Base-by-base conservation (phyloP, 2,329 filamentous ascomycete genomes). In the Aspergillus versicolor region DNA sequence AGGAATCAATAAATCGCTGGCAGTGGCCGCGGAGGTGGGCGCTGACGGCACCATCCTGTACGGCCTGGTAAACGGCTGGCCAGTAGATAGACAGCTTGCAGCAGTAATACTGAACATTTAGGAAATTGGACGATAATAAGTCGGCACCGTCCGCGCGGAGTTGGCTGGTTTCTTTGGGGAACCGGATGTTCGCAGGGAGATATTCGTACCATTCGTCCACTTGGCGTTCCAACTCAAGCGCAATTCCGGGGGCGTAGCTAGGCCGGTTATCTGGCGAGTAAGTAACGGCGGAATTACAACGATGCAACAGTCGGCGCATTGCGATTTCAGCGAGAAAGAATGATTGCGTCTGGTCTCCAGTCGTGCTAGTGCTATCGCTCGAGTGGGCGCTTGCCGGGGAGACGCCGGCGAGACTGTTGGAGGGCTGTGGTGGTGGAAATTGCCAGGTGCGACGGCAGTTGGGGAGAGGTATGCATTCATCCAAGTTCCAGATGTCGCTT, bases 241-340 rank as follows among this genome's bases (percentile, higher is more conserved):
- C 69, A 30, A 73, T 62, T 30, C 63, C 57, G 5, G 70, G 68
- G 3, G 70, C 66, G 43, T 70, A 52, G 6, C 24, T 34, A 11
- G 69, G 19, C 52, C 9, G 9, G 4, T 30, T 30, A 11, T 30
- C 53, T 45, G 21, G 34, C 65, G 53, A 44, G 61, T 37, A 34
- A 61, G 59, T 65, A 43, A 52, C 56, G 50, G 53, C 63, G 42
- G 67, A 66, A 27, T 62, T 68, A 56, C 67, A 70, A 5, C 70
- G 69, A 12, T 67, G 67, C 1, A 72, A 63, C 67, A 72, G 71
- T 13, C 68, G 63, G 11, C 70, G 55, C 69, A 72, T 73, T 12
- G 70, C 63, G 21, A 73, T 72, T 49, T 68, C 69, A n/a, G 70
- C 67, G 1, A 73, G 61, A 47, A 72, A 70, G 52, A 70, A 73